These are phyloP conservation scores for Vinca major DNA, from an alignment of 305 asterid species.

Conservation along the genomic window DNA sequence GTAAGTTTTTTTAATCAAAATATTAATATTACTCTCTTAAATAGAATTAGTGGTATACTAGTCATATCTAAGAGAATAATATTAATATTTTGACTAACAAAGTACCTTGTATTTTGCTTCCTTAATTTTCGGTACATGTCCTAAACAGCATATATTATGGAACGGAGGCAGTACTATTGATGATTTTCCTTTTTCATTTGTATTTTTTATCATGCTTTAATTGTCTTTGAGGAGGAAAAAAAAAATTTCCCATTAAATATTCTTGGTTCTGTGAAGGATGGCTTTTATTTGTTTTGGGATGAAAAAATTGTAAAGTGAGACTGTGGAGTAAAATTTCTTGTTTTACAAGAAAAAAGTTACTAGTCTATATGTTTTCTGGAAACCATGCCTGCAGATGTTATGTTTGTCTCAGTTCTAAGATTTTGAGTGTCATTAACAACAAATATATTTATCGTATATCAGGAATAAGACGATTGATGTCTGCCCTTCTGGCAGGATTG, in stretches of 20 bases:
- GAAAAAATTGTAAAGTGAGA: background rate
- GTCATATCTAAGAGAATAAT: too few species aligned
- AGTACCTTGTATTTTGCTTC: too few species aligned
- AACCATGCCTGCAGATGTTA: background rate
- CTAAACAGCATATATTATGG: too few species aligned
- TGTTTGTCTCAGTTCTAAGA: background rate
- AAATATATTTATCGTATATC: slow-evolving; percentile 1
- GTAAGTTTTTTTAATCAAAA: too few species aligned
- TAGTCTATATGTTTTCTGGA: background rate
- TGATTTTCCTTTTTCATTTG: background rate
- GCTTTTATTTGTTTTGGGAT: background rate
- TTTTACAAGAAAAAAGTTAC: background rate
- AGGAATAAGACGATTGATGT: slow-evolving; percentile 54
- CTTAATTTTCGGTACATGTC: too few species aligned
- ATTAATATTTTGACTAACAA: too few species aligned
- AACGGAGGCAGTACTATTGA: background rate
- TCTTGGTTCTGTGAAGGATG: background rate
- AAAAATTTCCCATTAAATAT: background rate
- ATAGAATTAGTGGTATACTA: too few species aligned
- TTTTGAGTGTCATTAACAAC: slow-evolving; percentile 2
- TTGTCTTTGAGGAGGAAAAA: background rate
- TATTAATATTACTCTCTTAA: too few species aligned
- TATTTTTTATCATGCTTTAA: background rate
- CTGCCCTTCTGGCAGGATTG: slow-evolving; percentile 53
- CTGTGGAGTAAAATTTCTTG: background rate